Evolutionary conservation across 176 grass and related monocot species (phyloP).

Genomic region (Triticum timopheevii): DNA sequence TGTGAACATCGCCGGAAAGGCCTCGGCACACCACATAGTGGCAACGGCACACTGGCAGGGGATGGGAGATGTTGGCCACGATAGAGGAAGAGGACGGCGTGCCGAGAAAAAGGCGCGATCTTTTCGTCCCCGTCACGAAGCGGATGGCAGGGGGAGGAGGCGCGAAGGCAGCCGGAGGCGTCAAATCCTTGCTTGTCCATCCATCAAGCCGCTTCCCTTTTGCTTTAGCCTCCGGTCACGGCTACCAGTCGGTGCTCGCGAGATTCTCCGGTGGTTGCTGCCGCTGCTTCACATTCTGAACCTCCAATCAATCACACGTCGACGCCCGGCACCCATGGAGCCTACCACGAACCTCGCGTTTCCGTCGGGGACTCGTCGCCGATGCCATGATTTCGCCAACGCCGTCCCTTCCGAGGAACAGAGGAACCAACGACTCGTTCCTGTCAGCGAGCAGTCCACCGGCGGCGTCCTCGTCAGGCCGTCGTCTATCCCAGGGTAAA

Average conservation of each 20-base stretch:
- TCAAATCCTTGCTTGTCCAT: background rate
- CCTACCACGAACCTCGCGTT: background rate
- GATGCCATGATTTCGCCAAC: background rate
- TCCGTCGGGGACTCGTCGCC: background rate
- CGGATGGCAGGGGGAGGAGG: background rate
- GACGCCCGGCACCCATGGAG: background rate
- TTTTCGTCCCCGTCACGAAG: background rate
- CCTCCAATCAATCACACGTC: background rate
- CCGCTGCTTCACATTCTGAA: background rate
- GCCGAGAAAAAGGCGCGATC: background rate
- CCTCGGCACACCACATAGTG: background rate
- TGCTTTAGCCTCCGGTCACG: background rate
- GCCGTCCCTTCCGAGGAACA: slow-evolving; percentile 5
- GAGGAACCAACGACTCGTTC: background rate
- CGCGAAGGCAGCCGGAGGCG: background rate
- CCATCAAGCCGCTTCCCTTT: background rate
- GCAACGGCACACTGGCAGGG: background rate
- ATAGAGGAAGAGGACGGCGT: background rate
- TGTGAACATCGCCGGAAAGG: background rate
- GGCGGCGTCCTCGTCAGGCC: background rate
- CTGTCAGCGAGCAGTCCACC: background rate
- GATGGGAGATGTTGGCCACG: slow-evolving; percentile 16
- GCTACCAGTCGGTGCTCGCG: background rate
- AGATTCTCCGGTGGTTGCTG: slow-evolving; percentile 5
- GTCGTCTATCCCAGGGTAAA: background rate